A percentile compares a stretch with the other conserved stretches of the same genome.
Conservation (phyloP, 176 grass and related monocot genomes). For the Bonia amplexicaulis region DNA sequence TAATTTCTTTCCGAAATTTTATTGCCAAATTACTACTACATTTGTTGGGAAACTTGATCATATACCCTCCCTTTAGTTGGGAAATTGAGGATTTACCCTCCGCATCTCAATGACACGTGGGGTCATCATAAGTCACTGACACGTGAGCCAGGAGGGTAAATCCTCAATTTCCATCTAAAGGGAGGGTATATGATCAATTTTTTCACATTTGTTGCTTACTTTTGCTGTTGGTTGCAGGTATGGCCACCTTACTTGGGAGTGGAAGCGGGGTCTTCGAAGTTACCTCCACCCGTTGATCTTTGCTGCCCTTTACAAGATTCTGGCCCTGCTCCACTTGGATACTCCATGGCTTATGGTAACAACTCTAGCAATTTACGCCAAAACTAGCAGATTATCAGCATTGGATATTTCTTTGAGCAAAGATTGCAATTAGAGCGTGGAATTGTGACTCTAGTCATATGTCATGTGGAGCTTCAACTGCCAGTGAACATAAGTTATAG, state of each 20-base stretch:
- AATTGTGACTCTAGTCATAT: background rate
- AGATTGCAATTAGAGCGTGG: background rate
- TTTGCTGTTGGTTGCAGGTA: constrained; percentile 42
- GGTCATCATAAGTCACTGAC: too few species aligned
- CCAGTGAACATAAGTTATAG: background rate
- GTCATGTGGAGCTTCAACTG: background rate
- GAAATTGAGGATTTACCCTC: too few species aligned
- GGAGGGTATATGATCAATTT: too few species aligned
- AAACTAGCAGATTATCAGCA: background rate
- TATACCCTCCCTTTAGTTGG: too few species aligned
- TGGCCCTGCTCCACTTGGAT: constrained; percentile 71
- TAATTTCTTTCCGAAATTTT: background rate
- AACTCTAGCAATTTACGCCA: background rate
- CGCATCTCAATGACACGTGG: too few species aligned
- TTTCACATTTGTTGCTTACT: too few species aligned
- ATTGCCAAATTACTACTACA: background rate
- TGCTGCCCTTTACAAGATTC: constrained; percentile 58
- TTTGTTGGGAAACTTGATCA: too few species aligned
- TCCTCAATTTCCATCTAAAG: too few species aligned
- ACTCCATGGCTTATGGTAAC: constrained; percentile 74
- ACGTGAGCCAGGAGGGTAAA: too few species aligned
- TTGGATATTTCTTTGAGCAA: background rate
- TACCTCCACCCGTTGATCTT: constrained; percentile 88
- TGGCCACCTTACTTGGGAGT: constrained; percentile 93
- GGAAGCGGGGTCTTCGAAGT: constrained; percentile 69